Evolutionary conservation across 208 protist genomes (phyloP).

Genomic region (Trypanosoma platydactyli): DNA sequence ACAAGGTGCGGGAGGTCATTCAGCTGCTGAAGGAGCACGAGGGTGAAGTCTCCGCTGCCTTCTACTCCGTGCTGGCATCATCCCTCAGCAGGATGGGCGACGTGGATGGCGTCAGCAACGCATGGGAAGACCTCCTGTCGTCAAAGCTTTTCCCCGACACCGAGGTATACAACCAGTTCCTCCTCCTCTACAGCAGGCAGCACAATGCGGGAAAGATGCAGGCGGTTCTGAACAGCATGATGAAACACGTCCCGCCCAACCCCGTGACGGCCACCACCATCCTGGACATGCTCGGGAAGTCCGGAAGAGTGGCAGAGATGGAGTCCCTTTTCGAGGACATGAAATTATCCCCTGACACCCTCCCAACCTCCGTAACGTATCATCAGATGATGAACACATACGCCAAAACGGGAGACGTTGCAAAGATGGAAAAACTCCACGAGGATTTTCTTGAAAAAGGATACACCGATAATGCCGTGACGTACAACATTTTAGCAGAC

Average conservation of each 20-base stretch:
- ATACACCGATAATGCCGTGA: conserved; percentile 76
- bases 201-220: conserved; percentile 83
- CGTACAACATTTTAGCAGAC: conserved; percentile 86
- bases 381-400: conserved; percentile 89
- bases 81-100: conserved; percentile 82
- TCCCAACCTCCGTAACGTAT: conserved; percentile 86
- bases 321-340: conserved; percentile 87
- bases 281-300: conserved; percentile 87
- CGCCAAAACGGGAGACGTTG: conserved; percentile 80
- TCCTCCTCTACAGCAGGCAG: conserved; percentile 77
- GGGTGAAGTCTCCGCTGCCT: conserved; percentile 70
- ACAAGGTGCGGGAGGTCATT: conserved; percentile 75
- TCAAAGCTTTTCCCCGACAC: conserved; percentile 86
- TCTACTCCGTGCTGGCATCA: conserved; percentile 85
- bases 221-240: conserved; percentile 84
- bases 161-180: conserved; percentile 87
- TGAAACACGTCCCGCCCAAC: conserved; percentile 87
- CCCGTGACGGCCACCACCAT: conserved; percentile 85
- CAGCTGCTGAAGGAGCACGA: conserved; percentile 73
- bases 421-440: conserved; percentile 83
- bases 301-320: conserved; percentile 84
- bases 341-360: conserved; percentile 77
- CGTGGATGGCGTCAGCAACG: conserved; percentile 71
- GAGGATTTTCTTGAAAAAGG: conserved; percentile 63
- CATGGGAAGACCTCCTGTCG: conserved; percentile 81